Evolutionary conservation across 192 early-diverging fungal genomes (phyloP), one percentile per base, ranked within the genome.

Genomic region (Gonapodya prolifera): DNA sequence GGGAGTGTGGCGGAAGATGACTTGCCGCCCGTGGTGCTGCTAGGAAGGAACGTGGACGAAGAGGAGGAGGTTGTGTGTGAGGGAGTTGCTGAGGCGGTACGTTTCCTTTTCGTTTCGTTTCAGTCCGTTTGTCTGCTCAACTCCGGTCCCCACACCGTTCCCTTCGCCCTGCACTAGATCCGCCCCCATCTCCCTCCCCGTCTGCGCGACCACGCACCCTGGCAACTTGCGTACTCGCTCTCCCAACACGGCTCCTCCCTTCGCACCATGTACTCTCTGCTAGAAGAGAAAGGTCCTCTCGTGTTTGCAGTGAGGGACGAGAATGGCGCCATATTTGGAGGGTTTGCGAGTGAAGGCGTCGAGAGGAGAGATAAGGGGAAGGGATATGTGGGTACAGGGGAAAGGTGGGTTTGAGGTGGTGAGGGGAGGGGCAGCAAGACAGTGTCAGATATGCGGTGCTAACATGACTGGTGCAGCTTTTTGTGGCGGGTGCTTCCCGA

Each of bases 271-370:
- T 73, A 73, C 31, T 13, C 8, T 8, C 71, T 30, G 31, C 28
- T 73, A 8, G 71, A 73, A 29, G 29, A 73, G 2, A 16, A 32
- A 32, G 71, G 71, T 2, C 31, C 71, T 32, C 2, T 32, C 8
- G 71, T 73, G 71, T 32, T 18, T 2, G 71, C 71, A 32, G 32
- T 73, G 28, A 32, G 29, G 71, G 71, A 73, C 71, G 71, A 73
- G 31, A 73, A 73, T 8, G 71, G 71, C 8, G 71, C 32, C 8
- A 8, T 73, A 29, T 73, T 73, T 29, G 71, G 71, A 32, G 71
- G 8, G 18, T 73, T 73, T 32, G 71, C 29, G 18, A 32, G 71
- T 13, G 71, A 73, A 32, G 71, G 29, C 16, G 71, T 73, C 8
- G 29, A 32, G 71, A 29, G 2, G 71, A 32, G 18, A 29, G 28